Evolutionary conservation across 805 yeast genomes (phyloP).

Genomic region (Pichia cephalocereana): DNA sequence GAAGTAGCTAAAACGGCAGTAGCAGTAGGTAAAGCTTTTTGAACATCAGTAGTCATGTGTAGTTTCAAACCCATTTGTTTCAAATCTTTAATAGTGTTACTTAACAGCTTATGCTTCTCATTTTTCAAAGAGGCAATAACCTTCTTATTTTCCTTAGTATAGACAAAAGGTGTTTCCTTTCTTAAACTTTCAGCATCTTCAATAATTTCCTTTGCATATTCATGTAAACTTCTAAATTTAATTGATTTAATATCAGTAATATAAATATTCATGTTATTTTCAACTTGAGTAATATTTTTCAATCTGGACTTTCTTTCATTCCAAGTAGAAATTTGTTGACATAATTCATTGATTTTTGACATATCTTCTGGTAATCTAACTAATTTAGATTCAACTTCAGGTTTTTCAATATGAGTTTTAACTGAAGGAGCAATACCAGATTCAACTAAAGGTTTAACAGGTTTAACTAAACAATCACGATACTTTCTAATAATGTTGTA

Average conservation of each 20-base stretch:
- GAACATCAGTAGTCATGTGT: constrained; percentile 56
- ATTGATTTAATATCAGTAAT: constrained; percentile 26
- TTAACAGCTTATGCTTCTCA: constrained; percentile 72
- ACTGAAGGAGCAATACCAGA: constrained; percentile 34
- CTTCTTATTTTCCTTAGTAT: constrained; percentile 69
- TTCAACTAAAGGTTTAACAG: constrained; percentile 50
- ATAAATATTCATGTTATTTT: constrained; percentile 48
- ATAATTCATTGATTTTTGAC: constrained; percentile 12
- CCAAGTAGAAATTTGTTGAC: constrained; percentile 39
- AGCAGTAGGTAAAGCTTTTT: constrained; percentile 50
- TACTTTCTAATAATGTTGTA: constrained; percentile 81
- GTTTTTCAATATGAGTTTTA: constrained; percentile 1
- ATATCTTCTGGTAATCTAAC: constrained; percentile 3
- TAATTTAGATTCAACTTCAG: background rate
- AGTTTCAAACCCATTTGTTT: constrained; percentile 68
- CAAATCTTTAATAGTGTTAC: constrained; percentile 68
- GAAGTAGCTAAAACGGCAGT: constrained; percentile 52
- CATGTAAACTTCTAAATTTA: constrained; percentile 40
- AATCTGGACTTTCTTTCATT: constrained; percentile 46
- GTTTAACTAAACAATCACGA: constrained; percentile 47
- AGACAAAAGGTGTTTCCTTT: constrained; percentile 66
- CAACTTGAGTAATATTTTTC: constrained; percentile 39
- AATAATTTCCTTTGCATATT: constrained; percentile 44
- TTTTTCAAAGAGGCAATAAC: constrained; percentile 59
- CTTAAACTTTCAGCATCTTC: constrained; percentile 54